A percentile compares a stretch with the other conserved stretches of the same genome.
phyloP scores from a whole-genome alignment of 2,329 filamentous ascomycete genomes.

The Escovopsis sp. region DNA sequence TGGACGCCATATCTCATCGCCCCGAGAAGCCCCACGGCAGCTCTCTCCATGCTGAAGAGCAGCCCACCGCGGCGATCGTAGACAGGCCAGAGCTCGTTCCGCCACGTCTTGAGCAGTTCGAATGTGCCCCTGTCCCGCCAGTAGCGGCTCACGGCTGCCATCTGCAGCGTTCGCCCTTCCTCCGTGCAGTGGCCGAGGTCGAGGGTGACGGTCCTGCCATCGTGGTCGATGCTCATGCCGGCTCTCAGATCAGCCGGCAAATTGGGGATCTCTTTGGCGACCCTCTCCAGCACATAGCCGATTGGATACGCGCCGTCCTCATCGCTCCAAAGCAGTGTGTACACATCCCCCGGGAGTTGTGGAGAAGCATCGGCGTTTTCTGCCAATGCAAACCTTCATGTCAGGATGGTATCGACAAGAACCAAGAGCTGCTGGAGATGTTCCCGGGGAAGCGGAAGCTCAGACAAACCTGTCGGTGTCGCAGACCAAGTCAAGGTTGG shows the following conservation, averaged over 20 bases:
- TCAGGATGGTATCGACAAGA: too few species aligned
- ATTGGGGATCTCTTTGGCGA: conserved; percentile 31
- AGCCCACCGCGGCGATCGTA: conserved; percentile 49
- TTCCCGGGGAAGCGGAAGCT: neutral
- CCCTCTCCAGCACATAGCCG: conserved; percentile 40
- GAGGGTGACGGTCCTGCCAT: conserved; percentile 46
- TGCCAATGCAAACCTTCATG: conserved; percentile 64
- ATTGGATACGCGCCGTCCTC: conserved; percentile 47
- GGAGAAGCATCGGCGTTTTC: conserved; percentile 42
- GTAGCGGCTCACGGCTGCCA: conserved; percentile 42
- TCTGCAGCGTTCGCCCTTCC: conserved; percentile 42
- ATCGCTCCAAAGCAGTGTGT: conserved; percentile 48
- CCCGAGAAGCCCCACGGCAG: conserved; percentile 58
- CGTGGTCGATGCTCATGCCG: conserved; percentile 44
- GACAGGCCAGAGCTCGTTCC: conserved; percentile 66
- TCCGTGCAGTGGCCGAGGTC: conserved; percentile 39
- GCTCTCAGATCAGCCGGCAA: conserved; percentile 36
- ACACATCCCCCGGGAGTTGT: conserved; percentile 46
- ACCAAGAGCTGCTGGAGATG: neutral
- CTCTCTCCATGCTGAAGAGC: conserved; percentile 63
- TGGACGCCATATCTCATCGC: conserved; percentile 68
- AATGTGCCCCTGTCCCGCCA: conserved; percentile 62
- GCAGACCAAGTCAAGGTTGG: conserved; percentile 36
- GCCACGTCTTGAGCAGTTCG: conserved; percentile 60
- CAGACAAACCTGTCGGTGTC: conserved; percentile 37